Evolutionary conservation across 2,329 filamentous ascomycete genomes (phyloP), one percentile per base, ranked within the genome.

Genomic region (Colletotrichum sp.): DNA sequence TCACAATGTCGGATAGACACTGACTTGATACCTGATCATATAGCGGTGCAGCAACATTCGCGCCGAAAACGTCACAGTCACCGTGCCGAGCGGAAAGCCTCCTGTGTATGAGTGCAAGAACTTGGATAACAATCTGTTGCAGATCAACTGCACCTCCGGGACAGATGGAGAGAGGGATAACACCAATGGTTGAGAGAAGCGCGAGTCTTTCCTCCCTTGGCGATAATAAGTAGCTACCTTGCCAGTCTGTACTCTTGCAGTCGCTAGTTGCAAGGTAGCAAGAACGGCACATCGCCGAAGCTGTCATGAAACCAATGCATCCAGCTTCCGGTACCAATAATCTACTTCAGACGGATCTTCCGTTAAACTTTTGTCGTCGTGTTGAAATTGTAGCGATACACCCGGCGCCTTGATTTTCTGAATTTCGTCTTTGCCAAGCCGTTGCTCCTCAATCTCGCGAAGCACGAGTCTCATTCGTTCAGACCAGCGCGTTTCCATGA

Each of bases 1-100:
- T 5, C n/a, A 3, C 3, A 39, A 1, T 5, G 6, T 27, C n/a
- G 6, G 27, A 13, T 59, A 7, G 55, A 2, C 11, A 22, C 64
- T 48, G 11, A 48, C 44, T 13, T 48, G 5, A 22, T 48, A 48
- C n/a, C 3, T 6, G 28, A 22, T 30, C n/a, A 65, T 48, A 0
- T 70, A 82, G 77, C 76, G 77, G 11, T 87, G 85, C 71, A 82
- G 81, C 59, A 86, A 91, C 74, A 92, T 93, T 77, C 84, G 84
- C 13, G 84, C 85, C 0, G 81, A 82, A 30, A 83, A 86, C 65
- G 88, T 91, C 44, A 81, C 86, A 39, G 87, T 91, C 6, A 81
- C 82, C 25, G 88, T 87, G 70, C 89, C 89, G 1, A 86, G 81
- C 59, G 89, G 88, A 6, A 83, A 84, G 6, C 82, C 83, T 9